A percentile compares a stretch with the other conserved stretches of the same genome.
phyloP scores from a whole-genome alignment of 257 asterid species.

The Misopates orontium region DNA sequence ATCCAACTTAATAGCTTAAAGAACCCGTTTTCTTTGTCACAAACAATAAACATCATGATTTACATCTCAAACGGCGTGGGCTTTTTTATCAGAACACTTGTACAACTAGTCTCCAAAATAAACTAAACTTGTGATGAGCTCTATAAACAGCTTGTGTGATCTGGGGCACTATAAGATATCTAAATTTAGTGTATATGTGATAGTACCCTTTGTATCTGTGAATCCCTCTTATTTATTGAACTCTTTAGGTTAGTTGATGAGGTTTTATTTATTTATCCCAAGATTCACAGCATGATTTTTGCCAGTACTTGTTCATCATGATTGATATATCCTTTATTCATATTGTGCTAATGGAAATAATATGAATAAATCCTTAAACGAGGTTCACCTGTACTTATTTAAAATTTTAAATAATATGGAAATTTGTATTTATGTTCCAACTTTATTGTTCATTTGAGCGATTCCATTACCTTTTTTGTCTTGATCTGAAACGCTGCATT shows the following conservation, averaged over 20 bases:
- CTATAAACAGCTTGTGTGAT: too few relatives aligned
- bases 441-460: slow-evolving; percentile 3
- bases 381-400: not conserved
- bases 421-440: not conserved
- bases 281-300: not conserved
- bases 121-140: too few relatives aligned
- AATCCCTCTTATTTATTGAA: not conserved
- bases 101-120: too few relatives aligned
- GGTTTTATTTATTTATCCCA: not conserved
- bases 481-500: not conserved
- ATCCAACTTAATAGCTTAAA: not conserved
- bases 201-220: not conserved
- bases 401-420: not conserved
- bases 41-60: not conserved
- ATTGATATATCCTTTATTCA: not conserved
- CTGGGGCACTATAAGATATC: not conserved
- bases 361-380: not conserved
- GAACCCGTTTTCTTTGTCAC: not conserved
- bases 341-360: not conserved
- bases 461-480: slow-evolving; percentile 1
- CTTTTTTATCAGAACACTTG: not conserved
- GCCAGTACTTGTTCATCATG: not conserved
- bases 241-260: slow-evolving; percentile 2
- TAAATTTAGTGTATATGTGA: not conserved
- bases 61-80: not conserved